Conservation (phyloP, 495 filamentous ascomycete genomes). For the Tuber aestivum region DNA sequence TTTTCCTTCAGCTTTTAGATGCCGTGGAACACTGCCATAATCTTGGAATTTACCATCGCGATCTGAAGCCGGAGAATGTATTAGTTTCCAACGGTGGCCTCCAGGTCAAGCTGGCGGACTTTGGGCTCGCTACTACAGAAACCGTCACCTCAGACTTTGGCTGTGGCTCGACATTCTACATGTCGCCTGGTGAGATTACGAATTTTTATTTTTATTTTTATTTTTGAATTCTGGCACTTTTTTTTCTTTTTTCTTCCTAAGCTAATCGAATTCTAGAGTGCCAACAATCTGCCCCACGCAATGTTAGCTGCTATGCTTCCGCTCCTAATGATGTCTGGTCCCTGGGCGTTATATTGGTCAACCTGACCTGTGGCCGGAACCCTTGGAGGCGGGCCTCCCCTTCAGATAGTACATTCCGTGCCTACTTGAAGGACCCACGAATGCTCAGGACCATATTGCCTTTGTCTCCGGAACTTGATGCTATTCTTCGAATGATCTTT, state of each 20-base stretch:
- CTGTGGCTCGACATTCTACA: conserved; percentile 98
- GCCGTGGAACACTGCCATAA: conserved; percentile 93
- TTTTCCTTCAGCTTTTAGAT: conserved; percentile 95
- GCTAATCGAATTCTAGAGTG: conserved; percentile 62
- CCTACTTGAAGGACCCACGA: conserved; percentile 74
- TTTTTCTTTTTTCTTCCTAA: conserved; percentile 4
- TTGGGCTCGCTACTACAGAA: conserved; percentile 85
- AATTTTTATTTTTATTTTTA: conserved; percentile 8
- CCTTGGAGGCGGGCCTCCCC: conserved; percentile 93
- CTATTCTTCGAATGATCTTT: conserved; percentile 83
- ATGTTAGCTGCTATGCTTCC: conserved; percentile 75
- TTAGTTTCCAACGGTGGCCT: conserved; percentile 79
- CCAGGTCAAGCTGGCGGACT: conserved; percentile 93
- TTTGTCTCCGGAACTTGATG: conserved; percentile 80
- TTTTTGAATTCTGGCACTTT: not conserved
- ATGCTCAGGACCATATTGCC: conserved; percentile 93
- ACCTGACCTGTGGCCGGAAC: conserved; percentile 95
- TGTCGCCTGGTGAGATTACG: conserved; percentile 83
- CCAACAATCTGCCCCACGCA: conserved; percentile 74
- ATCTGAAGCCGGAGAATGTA: conserved; percentile 98
- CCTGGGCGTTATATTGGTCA: conserved; percentile 93
- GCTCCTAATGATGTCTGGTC: conserved; percentile 98
- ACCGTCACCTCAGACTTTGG: conserved; percentile 86
- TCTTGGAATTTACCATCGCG: conserved; percentile 91
- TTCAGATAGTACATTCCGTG: conserved; percentile 92